Conservation (phyloP, 305 asterid species). For the Fraxinus baroniana region DNA sequence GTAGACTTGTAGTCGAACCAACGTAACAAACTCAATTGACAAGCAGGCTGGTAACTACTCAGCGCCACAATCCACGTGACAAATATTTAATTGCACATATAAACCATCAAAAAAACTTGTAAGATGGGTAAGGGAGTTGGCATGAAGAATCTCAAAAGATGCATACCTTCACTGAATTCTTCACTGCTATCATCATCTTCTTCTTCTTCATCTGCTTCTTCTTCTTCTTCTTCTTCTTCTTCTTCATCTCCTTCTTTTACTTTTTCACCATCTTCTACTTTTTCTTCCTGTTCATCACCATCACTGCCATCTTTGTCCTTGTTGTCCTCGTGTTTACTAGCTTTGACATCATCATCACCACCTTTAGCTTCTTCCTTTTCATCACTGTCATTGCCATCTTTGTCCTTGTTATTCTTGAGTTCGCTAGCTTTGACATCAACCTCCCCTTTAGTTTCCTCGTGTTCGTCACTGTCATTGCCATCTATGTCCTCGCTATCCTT, state of each 20-base stretch:
- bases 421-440: slow-evolving; percentile 36
- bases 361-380: slow-evolving; percentile 37
- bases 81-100: neutral
- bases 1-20: neutral
- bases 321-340: slow-evolving; percentile 32
- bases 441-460: slow-evolving; percentile 38
- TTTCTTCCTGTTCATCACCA: slow-evolving; percentile 11
- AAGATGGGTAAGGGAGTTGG: slow-evolving; percentile 3
- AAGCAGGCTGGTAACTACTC: slow-evolving; percentile 4
- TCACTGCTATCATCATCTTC: slow-evolving; percentile 49
- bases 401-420: slow-evolving; percentile 31
- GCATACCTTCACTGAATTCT: slow-evolving; percentile 70
- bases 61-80: neutral
- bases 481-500: slow-evolving; percentile 32
- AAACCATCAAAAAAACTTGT: neutral
- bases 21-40: neutral
- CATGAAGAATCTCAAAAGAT: slow-evolving; percentile 18
- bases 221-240: slow-evolving; percentile 16
- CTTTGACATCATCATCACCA: slow-evolving; percentile 37
- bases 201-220: slow-evolving; percentile 1
- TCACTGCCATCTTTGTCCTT: slow-evolving; percentile 34
- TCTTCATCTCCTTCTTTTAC: slow-evolving; percentile 13
- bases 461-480: slow-evolving; percentile 28
- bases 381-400: slow-evolving; percentile 30
- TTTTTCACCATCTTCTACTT: slow-evolving; percentile 3